Evolutionary conservation across 176 grass and related monocot genomes (phyloP), one percentile per base, ranked within the genome.

Genomic region (Zizania latifolia): DNA sequence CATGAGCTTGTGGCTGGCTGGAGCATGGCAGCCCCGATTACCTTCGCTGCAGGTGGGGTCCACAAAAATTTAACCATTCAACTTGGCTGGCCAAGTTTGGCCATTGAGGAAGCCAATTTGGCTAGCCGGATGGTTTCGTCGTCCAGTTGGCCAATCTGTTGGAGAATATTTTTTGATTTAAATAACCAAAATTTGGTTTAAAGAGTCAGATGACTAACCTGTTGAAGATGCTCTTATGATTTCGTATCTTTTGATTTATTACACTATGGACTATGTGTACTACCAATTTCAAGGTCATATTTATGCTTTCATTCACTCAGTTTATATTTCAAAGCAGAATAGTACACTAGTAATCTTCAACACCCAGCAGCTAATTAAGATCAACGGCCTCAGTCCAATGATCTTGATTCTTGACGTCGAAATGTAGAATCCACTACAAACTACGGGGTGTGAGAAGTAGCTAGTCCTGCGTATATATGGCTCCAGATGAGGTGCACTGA

Each of bases 401-500:
- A 61, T 86, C 56, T 35, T 34, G 67, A 83, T 59, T 15, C 66
- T 23, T 37, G 43, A 75, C 34, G 33, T 17, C 39, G 61, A 78
- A 83, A n/a, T n/a, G n/a, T 45, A 16, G 15, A 45, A 45, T 45
- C 43, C 43, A 48, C 44, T 19, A 48, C 19, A 36, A 36, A 36
- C 35, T 6, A 36, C 4, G 35, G n/a, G n/a, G n/a, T n/a, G n/a
- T n/a, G n/a, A n/a, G n/a, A n/a, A n/a, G n/a, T n/a, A n/a, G n/a
- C n/a, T n/a, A n/a, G n/a, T n/a, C n/a, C n/a, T n/a, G n/a, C n/a
- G n/a, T n/a, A 51, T 10, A 16, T 51, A n/a, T 38, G 26, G 41
- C 17, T 63, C 64, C 56, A 71, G 71, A 58, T 66, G 58, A 37
- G 8, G 53, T 72, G 58, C 58, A 73, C 23, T 28, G 11, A 12